phyloP scores from a whole-genome alignment of 192 early-diverging fungal genomes.

The Kappamyces sp. region DNA sequence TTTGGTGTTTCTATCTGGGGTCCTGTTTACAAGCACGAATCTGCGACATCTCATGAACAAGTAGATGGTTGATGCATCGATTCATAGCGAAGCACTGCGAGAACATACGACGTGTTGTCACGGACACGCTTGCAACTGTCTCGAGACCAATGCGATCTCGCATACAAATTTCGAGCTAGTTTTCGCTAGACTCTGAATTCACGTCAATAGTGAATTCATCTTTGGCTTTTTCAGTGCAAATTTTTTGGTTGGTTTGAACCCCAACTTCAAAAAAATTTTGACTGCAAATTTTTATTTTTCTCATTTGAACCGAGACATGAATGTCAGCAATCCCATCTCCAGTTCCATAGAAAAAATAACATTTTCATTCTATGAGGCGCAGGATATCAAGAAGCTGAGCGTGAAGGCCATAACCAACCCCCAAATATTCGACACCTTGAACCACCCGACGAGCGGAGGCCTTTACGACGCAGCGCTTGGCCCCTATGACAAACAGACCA shows the following conservation, averaged over 20 bases:
- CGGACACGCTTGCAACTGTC: too few relatives aligned
- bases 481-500: conserved; percentile 72
- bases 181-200: too few relatives aligned
- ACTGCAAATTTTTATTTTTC: conserved; percentile 10
- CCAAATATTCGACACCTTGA: conserved; percentile 75
- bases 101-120: too few relatives aligned
- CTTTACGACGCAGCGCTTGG: conserved; percentile 93
- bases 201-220: neutral
- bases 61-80: too few relatives aligned
- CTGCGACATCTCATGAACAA: too few relatives aligned
- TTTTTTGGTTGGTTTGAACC: neutral
- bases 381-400: conserved; percentile 86
- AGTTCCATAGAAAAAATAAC: conserved; percentile 76
- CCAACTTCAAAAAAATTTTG: neutral
- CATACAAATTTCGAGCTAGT: too few relatives aligned
- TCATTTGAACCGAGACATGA: conserved; percentile 28
- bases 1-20: too few relatives aligned
- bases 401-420: conserved; percentile 93
- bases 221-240: neutral
- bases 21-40: too few relatives aligned
- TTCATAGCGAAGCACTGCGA: too few relatives aligned
- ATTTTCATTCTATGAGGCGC: conserved; percentile 84
- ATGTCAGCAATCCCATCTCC: conserved; percentile 78
- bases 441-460: conserved; percentile 85
- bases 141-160: too few relatives aligned